Evolutionary conservation across 164 flowering plant species (phyloP), one percentile per base, ranked within the genome.

Genomic region (Umbilicus rupestris): DNA sequence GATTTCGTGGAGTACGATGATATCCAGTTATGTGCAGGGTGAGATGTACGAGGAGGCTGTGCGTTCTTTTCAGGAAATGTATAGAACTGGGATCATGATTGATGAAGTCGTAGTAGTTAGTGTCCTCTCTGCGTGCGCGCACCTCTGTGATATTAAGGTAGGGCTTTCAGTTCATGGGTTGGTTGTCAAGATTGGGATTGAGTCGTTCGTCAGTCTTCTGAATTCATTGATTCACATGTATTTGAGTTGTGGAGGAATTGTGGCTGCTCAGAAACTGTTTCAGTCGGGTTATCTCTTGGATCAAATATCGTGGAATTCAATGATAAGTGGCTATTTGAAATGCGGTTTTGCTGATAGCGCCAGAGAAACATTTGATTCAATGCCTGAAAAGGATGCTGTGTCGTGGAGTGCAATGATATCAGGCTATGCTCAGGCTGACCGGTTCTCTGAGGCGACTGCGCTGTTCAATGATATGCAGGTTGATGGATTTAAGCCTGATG

Each of bases 361-460:
- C 3, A 64, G 39, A 42, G 58, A 24, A 58, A 66, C 80, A 39
- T 82, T 82, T 71, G 76, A 76, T 65, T 68, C 75, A 64, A 77
- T 82, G 82, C 78, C 79, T 7, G 67, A 71, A 37, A 82, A 69
- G 77, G 85, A 82, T 70, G 29, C 73, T 6, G 80, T 80, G 62
- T 78, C 85, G 0, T 82, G 85, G 85, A 73, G 78, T 66, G 70
- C 78, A 46, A 79, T 82, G 81, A 76, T 82, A 63, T 73, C 80
- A 3, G 85, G 82, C 24, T 75, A 82, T 77, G 75, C 75, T 11
- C 83, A 77, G 52, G 65, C 66, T 28, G 65, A 68, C 33, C 49
- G 28, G 8, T 78, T 71, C 57, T 70, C 73, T 15, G 78, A 80
- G 62, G 63, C 82, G n/a, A 62, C 78, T 24, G 72, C 58, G 0